Evolutionary conservation across 768 basidiomycete genomes (phyloP).

Genomic region (Serendipita sp.): DNA sequence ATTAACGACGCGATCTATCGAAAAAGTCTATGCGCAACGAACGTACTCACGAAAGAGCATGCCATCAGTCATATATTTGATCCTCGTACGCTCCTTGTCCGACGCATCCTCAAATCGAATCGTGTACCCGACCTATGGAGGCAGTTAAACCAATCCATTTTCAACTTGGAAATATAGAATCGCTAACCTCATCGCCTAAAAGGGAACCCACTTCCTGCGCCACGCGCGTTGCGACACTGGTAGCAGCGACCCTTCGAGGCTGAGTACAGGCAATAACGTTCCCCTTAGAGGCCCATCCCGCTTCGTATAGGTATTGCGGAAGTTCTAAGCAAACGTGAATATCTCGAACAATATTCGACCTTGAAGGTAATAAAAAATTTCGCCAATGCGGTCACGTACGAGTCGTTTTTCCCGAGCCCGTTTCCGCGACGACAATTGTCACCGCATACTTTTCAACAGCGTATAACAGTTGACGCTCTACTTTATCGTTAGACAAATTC

Average conservation of each 20-base stretch:
- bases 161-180: neutral
- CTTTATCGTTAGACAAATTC: neutral
- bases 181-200: conserved; percentile 68
- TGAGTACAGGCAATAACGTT: conserved; percentile 86
- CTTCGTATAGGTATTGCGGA: conserved; percentile 86
- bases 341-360: neutral
- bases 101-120: conserved; percentile 95
- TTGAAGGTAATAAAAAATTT: too few species aligned
- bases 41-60: conserved; percentile 77
- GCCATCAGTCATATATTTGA: conserved; percentile 95
- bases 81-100: conserved; percentile 66
- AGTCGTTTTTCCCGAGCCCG: conserved; percentile 95
- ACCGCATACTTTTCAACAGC: conserved; percentile 73
- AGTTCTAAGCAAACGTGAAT: conserved; percentile 41
- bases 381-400: conserved; percentile 40
- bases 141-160: neutral
- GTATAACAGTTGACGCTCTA: conserved; percentile 67
- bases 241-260: conserved; percentile 85
- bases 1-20: neutral
- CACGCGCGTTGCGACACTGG: conserved; percentile 81
- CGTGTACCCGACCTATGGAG: conserved; percentile 77
- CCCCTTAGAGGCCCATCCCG: conserved; percentile 78
- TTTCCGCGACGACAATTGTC: conserved; percentile 82
- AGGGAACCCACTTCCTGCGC: conserved; percentile 81
- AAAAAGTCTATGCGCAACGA: conserved; percentile 14